Percentiles rank a stretch among this genome's conserved stretches.
Conservation (phyloP, 2,329 filamentous ascomycete genomes). For the Emergomyces pasteurianus region DNA sequence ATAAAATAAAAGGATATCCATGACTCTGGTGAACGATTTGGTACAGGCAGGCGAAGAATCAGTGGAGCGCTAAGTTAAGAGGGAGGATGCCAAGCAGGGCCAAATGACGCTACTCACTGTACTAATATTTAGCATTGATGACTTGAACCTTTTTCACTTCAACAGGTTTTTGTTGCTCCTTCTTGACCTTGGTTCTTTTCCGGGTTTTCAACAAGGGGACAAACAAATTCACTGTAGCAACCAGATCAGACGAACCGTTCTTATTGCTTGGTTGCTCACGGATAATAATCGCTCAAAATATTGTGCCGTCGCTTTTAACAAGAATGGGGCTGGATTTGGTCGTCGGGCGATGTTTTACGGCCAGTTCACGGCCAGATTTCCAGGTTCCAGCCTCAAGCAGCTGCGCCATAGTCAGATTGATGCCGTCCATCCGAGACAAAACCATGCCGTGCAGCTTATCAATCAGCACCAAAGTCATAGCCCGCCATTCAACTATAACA, state of each 20-base stretch:
- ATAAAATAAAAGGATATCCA: no score
- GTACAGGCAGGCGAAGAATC: no score
- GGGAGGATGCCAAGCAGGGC: no score
- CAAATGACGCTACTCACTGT: not conserved
- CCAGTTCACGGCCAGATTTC: slow-evolving; percentile 35
- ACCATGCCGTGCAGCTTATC: slow-evolving; percentile 43
- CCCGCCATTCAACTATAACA: slow-evolving; percentile 55
- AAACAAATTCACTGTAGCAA: not conserved
- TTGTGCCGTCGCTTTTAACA: slow-evolving; percentile 28
- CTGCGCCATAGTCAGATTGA: slow-evolving; percentile 37
- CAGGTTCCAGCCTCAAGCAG: slow-evolving; percentile 44
- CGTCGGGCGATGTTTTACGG: slow-evolving; percentile 21
- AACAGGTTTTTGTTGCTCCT: not conserved
- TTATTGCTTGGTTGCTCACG: not conserved
- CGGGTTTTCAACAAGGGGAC: not conserved
- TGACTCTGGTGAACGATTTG: no score
- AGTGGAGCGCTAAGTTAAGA: no score
- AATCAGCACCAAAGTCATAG: slow-evolving; percentile 49
- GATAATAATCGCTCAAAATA: slow-evolving; percentile 18
- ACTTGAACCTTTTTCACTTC: not conserved
- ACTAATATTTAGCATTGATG: not conserved
- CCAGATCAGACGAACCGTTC: not conserved
- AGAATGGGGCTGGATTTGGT: slow-evolving; percentile 28
- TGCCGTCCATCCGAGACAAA: slow-evolving; percentile 27
- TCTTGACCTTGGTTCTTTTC: not conserved